Percentiles rank a stretch among this genome's conserved stretches.
Evolutionary conservation across 306 rosid species (phyloP).

Genomic region (Castanea sativa): DNA sequence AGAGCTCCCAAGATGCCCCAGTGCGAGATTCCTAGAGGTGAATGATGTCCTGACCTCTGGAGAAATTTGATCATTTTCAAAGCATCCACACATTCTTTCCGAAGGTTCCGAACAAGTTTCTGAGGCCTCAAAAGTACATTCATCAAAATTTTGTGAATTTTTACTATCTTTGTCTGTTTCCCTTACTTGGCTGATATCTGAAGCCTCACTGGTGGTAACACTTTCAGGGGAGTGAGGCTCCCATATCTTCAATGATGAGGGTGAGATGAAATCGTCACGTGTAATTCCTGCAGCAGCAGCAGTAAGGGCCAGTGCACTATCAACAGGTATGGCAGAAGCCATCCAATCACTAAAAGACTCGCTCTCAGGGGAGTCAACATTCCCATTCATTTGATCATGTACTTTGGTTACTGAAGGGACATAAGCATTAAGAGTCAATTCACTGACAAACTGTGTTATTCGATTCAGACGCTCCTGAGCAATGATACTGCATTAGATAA

Average conservation of each 20-base stretch:
- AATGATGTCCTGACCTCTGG: slow-evolving; percentile 43
- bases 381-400: slow-evolving; percentile 47
- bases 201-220: slow-evolving; percentile 55
- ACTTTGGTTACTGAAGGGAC: slow-evolving; percentile 42
- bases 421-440: slow-evolving; percentile 48
- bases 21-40: slow-evolving; percentile 32
- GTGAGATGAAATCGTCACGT: slow-evolving; percentile 52
- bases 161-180: slow-evolving; percentile 56
- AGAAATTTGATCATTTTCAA: slow-evolving; percentile 50
- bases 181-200: slow-evolving; percentile 57
- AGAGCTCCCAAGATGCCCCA: slow-evolving; percentile 66
- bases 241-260: slow-evolving; percentile 46
- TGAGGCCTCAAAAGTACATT: slow-evolving; percentile 39
- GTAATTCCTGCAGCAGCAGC: slow-evolving; percentile 87
- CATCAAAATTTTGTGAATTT: slow-evolving; percentile 43
- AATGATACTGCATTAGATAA: slow-evolving; percentile 75
- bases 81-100: slow-evolving; percentile 51
- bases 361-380: slow-evolving; percentile 41
- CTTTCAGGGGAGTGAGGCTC: slow-evolving; percentile 72
- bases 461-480: slow-evolving; percentile 95
- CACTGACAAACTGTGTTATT: slow-evolving; percentile 70
- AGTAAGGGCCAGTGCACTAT: slow-evolving; percentile 56
- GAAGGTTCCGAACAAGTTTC: slow-evolving; percentile 36
- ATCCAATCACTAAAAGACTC: slow-evolving; percentile 61
- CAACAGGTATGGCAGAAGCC: slow-evolving; percentile 79